Base-by-base conservation (phyloP, 2,329 filamentous ascomycete species). In the Colletotrichum sp. region DNA sequence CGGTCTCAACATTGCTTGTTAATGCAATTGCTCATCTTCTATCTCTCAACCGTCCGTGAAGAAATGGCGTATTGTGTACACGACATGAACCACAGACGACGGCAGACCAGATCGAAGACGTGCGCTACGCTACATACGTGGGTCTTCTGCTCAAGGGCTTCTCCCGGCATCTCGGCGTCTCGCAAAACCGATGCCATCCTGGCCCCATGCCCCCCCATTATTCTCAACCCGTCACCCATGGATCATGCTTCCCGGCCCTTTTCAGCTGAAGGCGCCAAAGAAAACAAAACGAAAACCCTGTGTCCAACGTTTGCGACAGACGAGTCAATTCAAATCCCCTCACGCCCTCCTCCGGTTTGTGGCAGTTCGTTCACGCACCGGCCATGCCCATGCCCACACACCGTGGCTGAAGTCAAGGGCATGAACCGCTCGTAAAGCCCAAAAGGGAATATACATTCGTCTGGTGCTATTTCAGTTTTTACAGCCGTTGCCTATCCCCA, bases 151-250 rank as follows among this genome's bases (percentile, higher is more conserved):
- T 69, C 21, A 39, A 66, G 72, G 72, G 69, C 55, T 55, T 72
- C 69, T 62, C 69, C 72, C 72, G 72, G 72, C 69, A 72, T 75
- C 55, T 75, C 69, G 72, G 72, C 39, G 36, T 75, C 72, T 72
- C 72, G 72, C 69, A 72, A 55, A 66, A 69, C 71, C 36, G 66
- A 30, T 28, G 49, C n/a, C 28, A 55, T 65, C 39, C n/a, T 39
- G 26, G 24, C 16, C 32, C 70, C 69, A 59, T 59, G 13, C 15
- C 15, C 32, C 34, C 52, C 18, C 55, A 57, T 36, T 30, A 66
- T 57, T 44, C 10, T 8, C 24, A 28, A 28, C 44, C 28, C 16
- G 4, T 21, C 55, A 21, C 16, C 39, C 59, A 62, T 32, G 28
- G 32, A 60, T 60, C 8, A 49, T 49, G 44, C 44, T 49, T 49